Base-by-base conservation (phyloP, 805 yeast genomes). In the Priceomyces fermenticarens region DNA sequence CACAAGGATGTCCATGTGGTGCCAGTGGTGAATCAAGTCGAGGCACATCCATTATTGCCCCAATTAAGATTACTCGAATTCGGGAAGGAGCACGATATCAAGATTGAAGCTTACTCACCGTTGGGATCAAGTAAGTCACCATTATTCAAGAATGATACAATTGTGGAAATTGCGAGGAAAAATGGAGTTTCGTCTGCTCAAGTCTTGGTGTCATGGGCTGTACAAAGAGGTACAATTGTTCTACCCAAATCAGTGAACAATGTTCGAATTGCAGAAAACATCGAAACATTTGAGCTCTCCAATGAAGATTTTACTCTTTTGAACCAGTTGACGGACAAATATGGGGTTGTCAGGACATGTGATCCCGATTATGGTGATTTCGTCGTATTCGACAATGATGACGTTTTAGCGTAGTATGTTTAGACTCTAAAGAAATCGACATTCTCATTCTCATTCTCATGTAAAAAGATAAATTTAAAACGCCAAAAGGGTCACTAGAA, bases 1-100 rank as follows among this genome's bases (percentile, higher is more conserved):
- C 65, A 64, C 33, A 51, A 49, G 15, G 73, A 77, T 37, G 75
- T 73, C 40, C 74, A 64, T 27, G 58, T 77, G 38, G 73, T 70
- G 25, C 96, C 96, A 6, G 88, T 78, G 9, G 78, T 72, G 32
- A 79, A 82, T 63, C 95, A 88, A 69, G 73, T 85, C 44, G 95
- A 88, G 67, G 63, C 79, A 30, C 95, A 87, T 60, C 65, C 63
- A 29, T 55, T 56, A 46, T 53, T 57, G 30, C 63, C 59, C 13
- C 53, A 55, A 47, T 46, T 44, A 23, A 88, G 89, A 36, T 73
- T 73, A 47, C 68, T 83, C 43, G 86, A 77, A 72, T 44, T 81
- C 83, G 45, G 58, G 69, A 26, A 46, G 37, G 35, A 46, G 36
- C 41, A 53, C 15, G 52, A 38, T 26, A 52, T 53, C 32, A 31